phyloP scores from a whole-genome alignment of 768 basidiomycete genomes.

The Galerina sulciceps region DNA sequence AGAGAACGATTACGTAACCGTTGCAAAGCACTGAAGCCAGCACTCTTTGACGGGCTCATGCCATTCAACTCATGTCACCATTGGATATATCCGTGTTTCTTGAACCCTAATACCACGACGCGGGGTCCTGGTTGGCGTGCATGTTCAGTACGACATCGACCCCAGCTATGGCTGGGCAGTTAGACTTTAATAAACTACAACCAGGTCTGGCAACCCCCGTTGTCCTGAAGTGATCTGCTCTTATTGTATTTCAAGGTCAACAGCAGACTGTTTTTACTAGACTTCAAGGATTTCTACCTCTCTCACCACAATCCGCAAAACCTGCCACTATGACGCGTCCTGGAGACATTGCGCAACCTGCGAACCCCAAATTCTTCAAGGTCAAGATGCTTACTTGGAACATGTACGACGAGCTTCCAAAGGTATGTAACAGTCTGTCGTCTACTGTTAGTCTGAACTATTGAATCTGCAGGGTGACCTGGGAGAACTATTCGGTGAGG shows the following conservation, averaged over 20 bases:
- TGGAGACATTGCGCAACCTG: no score
- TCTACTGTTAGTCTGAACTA: neutral
- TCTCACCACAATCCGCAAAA: constrained; percentile 6
- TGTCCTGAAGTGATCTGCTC: neutral
- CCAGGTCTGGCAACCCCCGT: neutral
- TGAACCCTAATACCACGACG: neutral
- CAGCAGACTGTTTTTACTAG: constrained; percentile 48
- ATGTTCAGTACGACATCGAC: neutral
- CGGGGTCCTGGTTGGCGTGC: no score
- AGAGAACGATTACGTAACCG: constrained; percentile 1
- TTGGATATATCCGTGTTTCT: neutral
- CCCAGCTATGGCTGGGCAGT: no score
- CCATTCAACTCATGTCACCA: constrained; percentile 27
- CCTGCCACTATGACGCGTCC: neutral
- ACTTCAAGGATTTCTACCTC: constrained; percentile 55
- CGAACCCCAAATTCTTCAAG: constrained; percentile 55
- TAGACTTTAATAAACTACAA: constrained; percentile 8
- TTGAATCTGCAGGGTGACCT: constrained; percentile 63
- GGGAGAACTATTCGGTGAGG: constrained; percentile 68
- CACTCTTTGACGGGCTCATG: constrained; percentile 8
- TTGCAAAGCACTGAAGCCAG: neutral
- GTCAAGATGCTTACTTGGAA: constrained; percentile 80
- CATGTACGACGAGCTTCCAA: constrained; percentile 84
- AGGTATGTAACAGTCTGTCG: constrained; percentile 40
- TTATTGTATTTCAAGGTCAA: constrained; percentile 26